These are phyloP conservation scores for Orychophragmus violaceus DNA, from an alignment of 345 rosid genomes.

Conservation along the genomic window DNA sequence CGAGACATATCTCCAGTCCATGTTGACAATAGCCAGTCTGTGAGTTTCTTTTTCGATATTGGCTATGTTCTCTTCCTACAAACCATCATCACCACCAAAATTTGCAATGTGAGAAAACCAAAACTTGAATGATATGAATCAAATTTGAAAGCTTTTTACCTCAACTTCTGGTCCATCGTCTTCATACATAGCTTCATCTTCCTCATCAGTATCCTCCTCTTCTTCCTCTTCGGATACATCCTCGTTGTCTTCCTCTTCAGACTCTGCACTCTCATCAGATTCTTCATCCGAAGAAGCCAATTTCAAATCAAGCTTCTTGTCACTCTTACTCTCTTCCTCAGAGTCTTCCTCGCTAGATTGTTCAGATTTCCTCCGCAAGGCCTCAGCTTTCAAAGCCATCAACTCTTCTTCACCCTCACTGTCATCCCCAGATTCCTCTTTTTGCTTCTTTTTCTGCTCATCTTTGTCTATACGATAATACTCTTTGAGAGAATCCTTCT, in stretches of 20 bases:
- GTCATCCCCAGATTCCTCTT: constrained; percentile 21
- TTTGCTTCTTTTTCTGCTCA: background rate
- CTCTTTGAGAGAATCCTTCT: constrained; percentile 45
- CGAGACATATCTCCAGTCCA: constrained; percentile 95
- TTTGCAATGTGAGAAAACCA: background rate
- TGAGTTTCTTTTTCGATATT: constrained; percentile 58
- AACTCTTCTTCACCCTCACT: constrained; percentile 24
- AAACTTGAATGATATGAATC: background rate
- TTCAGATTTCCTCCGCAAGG: constrained; percentile 4
- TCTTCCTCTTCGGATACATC: constrained; percentile 15
- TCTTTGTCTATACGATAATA: constrained; percentile 51
- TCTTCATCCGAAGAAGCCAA: constrained; percentile 35
- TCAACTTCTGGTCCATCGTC: constrained; percentile 43
- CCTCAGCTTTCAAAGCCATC: constrained; percentile 7
- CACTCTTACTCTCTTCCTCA: constrained; percentile 16
- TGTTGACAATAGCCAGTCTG: constrained; percentile 72
- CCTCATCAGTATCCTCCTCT: constrained; percentile 60
- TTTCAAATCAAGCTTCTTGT: constrained; percentile 19
- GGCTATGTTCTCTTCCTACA: constrained; percentile 61
- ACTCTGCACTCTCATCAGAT: constrained; percentile 39
- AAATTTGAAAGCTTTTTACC: constrained; percentile 28
- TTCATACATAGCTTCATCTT: constrained; percentile 34
- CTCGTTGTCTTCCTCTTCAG: constrained; percentile 36
- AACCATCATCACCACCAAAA: background rate
- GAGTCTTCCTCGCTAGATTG: background rate